Conservation (phyloP, 1,284 basidiomycete species). For the Apiotrichum akiyoshidainum region DNA sequence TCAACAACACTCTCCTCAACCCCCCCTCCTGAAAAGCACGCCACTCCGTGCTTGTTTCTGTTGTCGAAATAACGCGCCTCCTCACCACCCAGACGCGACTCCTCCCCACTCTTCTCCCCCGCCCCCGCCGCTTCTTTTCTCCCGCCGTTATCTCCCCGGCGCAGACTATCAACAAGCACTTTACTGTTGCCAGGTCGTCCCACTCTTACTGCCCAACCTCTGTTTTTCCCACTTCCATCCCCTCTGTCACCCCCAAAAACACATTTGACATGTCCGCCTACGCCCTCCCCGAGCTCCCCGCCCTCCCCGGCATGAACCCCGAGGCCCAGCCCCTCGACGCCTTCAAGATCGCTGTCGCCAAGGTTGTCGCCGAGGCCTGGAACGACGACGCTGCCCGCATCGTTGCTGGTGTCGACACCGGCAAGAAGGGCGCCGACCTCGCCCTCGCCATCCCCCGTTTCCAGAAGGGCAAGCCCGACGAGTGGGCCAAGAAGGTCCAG, state of each 20-base stretch:
- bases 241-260: neutral
- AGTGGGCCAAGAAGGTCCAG: conserved; percentile 70
- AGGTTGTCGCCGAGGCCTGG: conserved; percentile 68
- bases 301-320: conserved; percentile 66
- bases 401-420: conserved; percentile 77
- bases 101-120: neutral
- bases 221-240: neutral
- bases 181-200: neutral
- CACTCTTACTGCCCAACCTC: conserved; percentile 1
- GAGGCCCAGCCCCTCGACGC: conserved; percentile 71
- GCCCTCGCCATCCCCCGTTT: conserved; percentile 89
- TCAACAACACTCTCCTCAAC: no score
- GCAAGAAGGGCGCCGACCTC: conserved; percentile 89
- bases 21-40: no score
- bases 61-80: neutral
- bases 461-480: conserved; percentile 76
- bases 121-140: neutral
- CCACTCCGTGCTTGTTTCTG: no score
- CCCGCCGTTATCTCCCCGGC: neutral
- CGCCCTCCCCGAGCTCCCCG: conserved; percentile 53
- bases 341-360: conserved; percentile 80
- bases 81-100: neutral
- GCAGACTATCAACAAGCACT: neutral
- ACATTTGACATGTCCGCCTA: conserved; percentile 16
- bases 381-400: conserved; percentile 68